phyloP scores from a whole-genome alignment of 768 basidiomycete species.

The Fistulinella prunicolor region DNA sequence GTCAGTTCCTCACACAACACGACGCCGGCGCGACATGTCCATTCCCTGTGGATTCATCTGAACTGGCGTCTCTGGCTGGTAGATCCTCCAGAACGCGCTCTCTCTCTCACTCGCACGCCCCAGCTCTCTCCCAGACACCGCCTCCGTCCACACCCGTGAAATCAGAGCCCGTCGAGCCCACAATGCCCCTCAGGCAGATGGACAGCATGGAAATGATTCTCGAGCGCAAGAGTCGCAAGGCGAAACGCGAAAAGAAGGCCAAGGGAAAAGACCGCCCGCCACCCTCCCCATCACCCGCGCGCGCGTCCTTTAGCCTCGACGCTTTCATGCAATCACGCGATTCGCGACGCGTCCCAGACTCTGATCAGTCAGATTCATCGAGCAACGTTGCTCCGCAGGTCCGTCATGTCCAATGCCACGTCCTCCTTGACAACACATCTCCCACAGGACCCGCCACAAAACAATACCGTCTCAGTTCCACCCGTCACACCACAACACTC shows the following conservation, averaged over 20 bases:
- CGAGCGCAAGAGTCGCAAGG: slow-evolving; percentile 62
- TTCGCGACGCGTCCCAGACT: slow-evolving; percentile 37
- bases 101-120: slow-evolving; percentile 49
- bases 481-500: slow-evolving; percentile 58
- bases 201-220: slow-evolving; percentile 78
- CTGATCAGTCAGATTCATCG: slow-evolving; percentile 32
- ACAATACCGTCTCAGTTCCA: slow-evolving; percentile 24
- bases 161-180: slow-evolving; percentile 52
- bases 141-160: slow-evolving; percentile 61
- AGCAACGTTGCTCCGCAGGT: slow-evolving; percentile 38
- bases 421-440: slow-evolving; percentile 18
- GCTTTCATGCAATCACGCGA: slow-evolving; percentile 58
- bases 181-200: slow-evolving; percentile 52
- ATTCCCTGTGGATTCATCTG: slow-evolving; percentile 34
- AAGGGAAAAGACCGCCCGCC: slow-evolving; percentile 50
- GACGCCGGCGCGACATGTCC: slow-evolving; percentile 45
- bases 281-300: slow-evolving; percentile 52
- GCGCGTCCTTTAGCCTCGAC: slow-evolving; percentile 44
- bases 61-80: slow-evolving; percentile 35
- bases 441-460: slow-evolving; percentile 28
- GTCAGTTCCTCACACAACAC: slow-evolving; percentile 66
- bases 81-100: slow-evolving; percentile 42
- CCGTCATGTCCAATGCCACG: slow-evolving; percentile 23
- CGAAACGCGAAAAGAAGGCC: slow-evolving; percentile 46
- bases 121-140: slow-evolving; percentile 37